Evolutionary conservation across 23 red algal genomes (phyloP).

Genomic region (Rhodosorus marinus): DNA sequence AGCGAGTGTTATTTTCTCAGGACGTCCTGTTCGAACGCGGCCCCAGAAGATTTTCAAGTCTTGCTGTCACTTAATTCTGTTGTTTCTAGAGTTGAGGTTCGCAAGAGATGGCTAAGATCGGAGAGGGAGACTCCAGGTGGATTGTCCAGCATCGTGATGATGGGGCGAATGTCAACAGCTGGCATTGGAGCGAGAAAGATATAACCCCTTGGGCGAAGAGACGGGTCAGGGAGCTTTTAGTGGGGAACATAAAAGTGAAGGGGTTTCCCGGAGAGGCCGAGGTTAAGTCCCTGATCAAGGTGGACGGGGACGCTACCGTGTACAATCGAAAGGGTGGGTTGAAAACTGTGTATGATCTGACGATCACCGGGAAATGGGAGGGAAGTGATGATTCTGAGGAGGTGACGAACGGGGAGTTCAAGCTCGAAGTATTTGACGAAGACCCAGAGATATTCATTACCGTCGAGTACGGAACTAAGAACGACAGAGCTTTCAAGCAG

Average conservation of each 20-base stretch:
- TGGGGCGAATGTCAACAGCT: conserved; percentile 67
- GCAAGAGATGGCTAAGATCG: conserved; percentile 46
- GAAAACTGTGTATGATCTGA: conserved; percentile 67
- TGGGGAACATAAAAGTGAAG: background rate
- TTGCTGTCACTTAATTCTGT: no score
- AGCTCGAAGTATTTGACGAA: conserved; percentile 59
- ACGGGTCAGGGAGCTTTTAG: conserved; percentile 23
- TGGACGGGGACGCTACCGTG: conserved; percentile 66
- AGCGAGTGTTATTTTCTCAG: no score
- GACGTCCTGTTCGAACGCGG: no score
- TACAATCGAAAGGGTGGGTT: conserved; percentile 79
- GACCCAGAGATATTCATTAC: conserved; percentile 79
- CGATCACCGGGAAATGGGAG: conserved; percentile 39
- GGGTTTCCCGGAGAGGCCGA: background rate
- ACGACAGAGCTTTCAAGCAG: no score
- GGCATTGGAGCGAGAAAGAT: conserved; percentile 78
- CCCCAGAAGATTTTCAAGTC: no score
- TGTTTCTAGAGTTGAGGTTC: no score
- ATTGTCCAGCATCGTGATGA: conserved; percentile 53
- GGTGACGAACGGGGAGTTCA: conserved; percentile 24
- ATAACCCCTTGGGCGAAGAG: conserved; percentile 35
- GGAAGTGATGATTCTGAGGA: conserved; percentile 4
- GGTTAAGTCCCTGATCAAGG: conserved; percentile 10
- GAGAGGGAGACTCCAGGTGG: conserved; percentile 81
- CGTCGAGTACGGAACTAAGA: no score